These are phyloP conservation scores for Parascedosporium putredinis DNA, from an alignment of 2,329 filamentous ascomycete species.

Conservation along the genomic window DNA sequence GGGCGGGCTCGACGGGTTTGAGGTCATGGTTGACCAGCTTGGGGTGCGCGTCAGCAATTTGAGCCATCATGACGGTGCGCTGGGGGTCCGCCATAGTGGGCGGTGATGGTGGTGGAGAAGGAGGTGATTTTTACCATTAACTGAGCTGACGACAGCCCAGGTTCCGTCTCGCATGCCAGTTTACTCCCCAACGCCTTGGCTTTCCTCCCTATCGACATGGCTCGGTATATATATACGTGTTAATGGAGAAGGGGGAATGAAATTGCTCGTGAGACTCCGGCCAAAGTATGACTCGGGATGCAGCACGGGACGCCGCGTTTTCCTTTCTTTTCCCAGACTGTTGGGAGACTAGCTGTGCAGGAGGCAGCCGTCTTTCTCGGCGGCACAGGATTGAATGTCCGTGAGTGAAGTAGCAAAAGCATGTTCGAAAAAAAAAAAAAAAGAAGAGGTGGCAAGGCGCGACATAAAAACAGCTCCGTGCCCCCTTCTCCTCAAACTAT, in stretches of 20 bases:
- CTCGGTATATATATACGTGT: neutral
- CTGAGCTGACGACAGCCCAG: slow-evolving; percentile 66
- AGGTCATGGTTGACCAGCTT: slow-evolving; percentile 74
- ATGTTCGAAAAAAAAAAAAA: too few relatives aligned
- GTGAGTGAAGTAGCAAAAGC: too few relatives aligned
- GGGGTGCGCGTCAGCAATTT: neutral
- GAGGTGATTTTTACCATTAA: slow-evolving; percentile 55
- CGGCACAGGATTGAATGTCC: too few relatives aligned
- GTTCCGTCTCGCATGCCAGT: slow-evolving; percentile 63
- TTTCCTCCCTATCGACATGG: neutral
- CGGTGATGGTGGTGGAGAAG: neutral
- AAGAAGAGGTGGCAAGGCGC: too few relatives aligned
- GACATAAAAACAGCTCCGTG: too few relatives aligned
- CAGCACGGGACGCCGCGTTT: too few relatives aligned
- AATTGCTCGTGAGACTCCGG: too few relatives aligned
- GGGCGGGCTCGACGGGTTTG: slow-evolving; percentile 67
- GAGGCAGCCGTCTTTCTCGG: too few relatives aligned
- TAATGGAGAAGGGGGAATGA: neutral
- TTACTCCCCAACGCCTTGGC: slow-evolving; percentile 35
- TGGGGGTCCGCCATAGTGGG: neutral
- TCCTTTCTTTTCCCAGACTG: too few relatives aligned
- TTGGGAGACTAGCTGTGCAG: too few relatives aligned
- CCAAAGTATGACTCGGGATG: too few relatives aligned
- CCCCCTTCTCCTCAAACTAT: too few relatives aligned
- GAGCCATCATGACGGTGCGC: neutral